phyloP scores from a whole-genome alignment of 768 basidiomycete genomes.

The Mycena amicta region DNA sequence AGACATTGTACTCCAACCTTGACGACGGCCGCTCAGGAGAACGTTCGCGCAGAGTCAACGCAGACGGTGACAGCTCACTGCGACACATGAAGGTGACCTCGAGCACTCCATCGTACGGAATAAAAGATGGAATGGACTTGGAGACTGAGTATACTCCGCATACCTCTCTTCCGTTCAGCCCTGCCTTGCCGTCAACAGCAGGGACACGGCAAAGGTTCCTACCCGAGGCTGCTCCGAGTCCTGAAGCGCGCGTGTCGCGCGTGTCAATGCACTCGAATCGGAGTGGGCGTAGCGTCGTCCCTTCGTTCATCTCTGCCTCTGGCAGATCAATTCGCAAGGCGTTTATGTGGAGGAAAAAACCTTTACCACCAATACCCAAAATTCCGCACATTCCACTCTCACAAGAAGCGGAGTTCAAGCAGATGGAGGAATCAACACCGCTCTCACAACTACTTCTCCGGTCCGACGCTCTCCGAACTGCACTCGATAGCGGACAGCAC shows the following conservation, averaged over 20 bases:
- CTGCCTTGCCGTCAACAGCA: slow-evolving; percentile 29
- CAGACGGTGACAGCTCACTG: slow-evolving; percentile 10
- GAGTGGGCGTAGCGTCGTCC: slow-evolving; percentile 37
- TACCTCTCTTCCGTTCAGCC: slow-evolving; percentile 21
- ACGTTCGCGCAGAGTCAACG: background rate
- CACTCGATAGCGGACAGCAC: slow-evolving; percentile 56
- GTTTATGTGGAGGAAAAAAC: slow-evolving; percentile 52
- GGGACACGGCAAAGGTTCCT: slow-evolving; percentile 23
- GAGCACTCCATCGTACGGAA: slow-evolving; percentile 19
- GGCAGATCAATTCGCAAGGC: slow-evolving; percentile 39
- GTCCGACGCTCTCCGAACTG: slow-evolving; percentile 47
- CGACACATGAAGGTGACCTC: slow-evolving; percentile 26
- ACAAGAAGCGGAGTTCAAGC: slow-evolving; percentile 43
- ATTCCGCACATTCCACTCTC: slow-evolving; percentile 49
- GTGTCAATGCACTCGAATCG: slow-evolving; percentile 49
- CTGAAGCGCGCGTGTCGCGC: slow-evolving; percentile 37
- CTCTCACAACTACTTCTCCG: slow-evolving; percentile 57
- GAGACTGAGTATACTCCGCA: slow-evolving; percentile 19
- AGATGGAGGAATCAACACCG: slow-evolving; percentile 48
- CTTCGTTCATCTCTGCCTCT: slow-evolving; percentile 56
- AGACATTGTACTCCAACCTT: slow-evolving; percentile 39
- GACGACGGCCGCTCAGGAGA: slow-evolving; percentile 18
- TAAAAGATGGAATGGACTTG: slow-evolving; percentile 21
- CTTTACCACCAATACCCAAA: slow-evolving; percentile 60
- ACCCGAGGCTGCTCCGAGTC: slow-evolving; percentile 3